Conservation (phyloP, 441 rosid genomes). For the Geranium incanum region DNA sequence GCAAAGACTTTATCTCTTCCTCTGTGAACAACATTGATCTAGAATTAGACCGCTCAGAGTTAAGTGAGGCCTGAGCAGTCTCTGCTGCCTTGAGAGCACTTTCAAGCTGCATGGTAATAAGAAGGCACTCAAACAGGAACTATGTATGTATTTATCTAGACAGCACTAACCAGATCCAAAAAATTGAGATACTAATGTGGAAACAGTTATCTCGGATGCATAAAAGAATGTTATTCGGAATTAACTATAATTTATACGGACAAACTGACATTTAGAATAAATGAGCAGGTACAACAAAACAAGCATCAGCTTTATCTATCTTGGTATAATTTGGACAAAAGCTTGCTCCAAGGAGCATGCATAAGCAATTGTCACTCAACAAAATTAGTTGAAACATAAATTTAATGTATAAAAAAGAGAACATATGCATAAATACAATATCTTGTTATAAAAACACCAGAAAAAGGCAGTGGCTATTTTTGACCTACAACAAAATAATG, state of each 20-base stretch:
- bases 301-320: too few species aligned
- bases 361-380: background rate
- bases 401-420: too few species aligned
- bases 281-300: too few species aligned
- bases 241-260: background rate
- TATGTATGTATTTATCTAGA: background rate
- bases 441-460: background rate
- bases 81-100: conserved; percentile 78
- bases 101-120: conserved; percentile 53
- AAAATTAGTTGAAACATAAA: background rate
- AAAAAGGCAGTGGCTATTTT: background rate
- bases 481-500: background rate
- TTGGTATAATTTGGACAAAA: background rate
- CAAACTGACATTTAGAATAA: too few species aligned
- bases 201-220: background rate
- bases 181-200: background rate
- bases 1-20: conserved; percentile 82
- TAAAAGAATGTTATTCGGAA: background rate
- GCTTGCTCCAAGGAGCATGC: background rate
- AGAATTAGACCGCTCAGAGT: conserved; percentile 70
- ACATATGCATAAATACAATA: background rate
- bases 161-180: background rate
- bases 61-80: conserved; percentile 58
- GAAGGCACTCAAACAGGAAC: background rate
- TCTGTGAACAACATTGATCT: conserved; percentile 71